Base-by-base conservation (phyloP, 768 basidiomycete species). In the Fibroporia radiculosa region DNA sequence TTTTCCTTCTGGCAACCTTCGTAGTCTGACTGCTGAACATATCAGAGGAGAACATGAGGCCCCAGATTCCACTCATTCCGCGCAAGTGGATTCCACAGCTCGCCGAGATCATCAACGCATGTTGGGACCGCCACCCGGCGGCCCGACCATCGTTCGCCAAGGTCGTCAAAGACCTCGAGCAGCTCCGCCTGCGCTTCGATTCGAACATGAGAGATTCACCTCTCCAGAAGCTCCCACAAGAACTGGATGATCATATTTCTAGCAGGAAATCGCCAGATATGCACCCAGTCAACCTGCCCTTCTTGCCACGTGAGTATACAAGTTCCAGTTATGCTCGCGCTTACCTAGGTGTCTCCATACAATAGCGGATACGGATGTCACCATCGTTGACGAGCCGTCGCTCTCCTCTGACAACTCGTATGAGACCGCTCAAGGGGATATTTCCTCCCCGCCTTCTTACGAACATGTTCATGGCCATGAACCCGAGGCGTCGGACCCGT, bases 111-210 rank as follows among this genome's bases (percentile, higher is more conserved):
- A 62, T 89, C 19, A 61, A 63, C 10, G 32, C 54, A 3, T 82
- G 79, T 51, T 89, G 85, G 84, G 61, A 69, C 35, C 65, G 62
- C 2, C 67, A 77, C 40, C 75, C 82, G 1, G 52, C 56, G 6
- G 47, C 54, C n/a, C 72, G 85, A 0, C 77, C 78, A 3, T 48
- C 68, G 0, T 88, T 87, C 54, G 58, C 66, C 14, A 54, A 63
- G 22, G 64, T 84, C 22, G 72, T 73, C 2, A 49, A 56, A 5
- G 69, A 68, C 12, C 52, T 84, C 42, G 68, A 72, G 53, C 61
- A 56, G 23, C 54, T 80, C 25, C 68, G 74, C 37, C 67, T 62
- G 32, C 63, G 54, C n/a, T 61, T 57, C 18, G 72, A 67, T 2
- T 55, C 58, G 19, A 59, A 59, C 34, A 55, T 53, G 12, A 54